Evolutionary conservation across 1,139 yeast genomes (phyloP).

Genomic region (Suhomyces ambrosiae): DNA sequence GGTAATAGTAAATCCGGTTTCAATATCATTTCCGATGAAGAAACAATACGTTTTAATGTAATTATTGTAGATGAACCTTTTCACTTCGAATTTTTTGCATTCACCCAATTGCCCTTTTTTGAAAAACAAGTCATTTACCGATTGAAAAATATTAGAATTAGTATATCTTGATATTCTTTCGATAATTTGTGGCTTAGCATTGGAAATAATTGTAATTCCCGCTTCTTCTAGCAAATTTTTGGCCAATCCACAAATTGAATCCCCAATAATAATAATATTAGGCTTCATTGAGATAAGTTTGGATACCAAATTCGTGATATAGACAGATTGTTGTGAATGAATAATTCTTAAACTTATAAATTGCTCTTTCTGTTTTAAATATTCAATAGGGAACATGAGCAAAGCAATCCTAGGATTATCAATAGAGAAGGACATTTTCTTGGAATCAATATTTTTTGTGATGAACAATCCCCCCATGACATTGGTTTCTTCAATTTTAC

Average conservation of each 20-base stretch:
- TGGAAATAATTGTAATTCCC: slow-evolving; percentile 75
- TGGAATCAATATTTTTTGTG: slow-evolving; percentile 83
- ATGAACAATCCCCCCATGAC: slow-evolving; percentile 80
- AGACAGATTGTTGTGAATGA: slow-evolving; percentile 86
- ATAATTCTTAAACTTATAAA: slow-evolving; percentile 84
- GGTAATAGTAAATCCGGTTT: slow-evolving; percentile 79
- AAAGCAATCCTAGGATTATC: slow-evolving; percentile 74
- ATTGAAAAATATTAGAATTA: slow-evolving; percentile 71
- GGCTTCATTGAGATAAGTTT: slow-evolving; percentile 79
- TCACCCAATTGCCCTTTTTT: slow-evolving; percentile 65
- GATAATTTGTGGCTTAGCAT: slow-evolving; percentile 80
- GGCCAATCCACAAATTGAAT: slow-evolving; percentile 83
- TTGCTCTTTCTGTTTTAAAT: slow-evolving; percentile 68
- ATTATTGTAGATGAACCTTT: slow-evolving; percentile 58
- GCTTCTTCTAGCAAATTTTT: slow-evolving; percentile 69
- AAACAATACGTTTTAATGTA: slow-evolving; percentile 71
- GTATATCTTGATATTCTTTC: slow-evolving; percentile 80
- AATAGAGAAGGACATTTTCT: slow-evolving; percentile 69
- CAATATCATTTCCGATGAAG: slow-evolving; percentile 74
- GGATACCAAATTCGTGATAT: slow-evolving; percentile 76
- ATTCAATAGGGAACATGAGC: slow-evolving; percentile 88
- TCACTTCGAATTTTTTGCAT: slow-evolving; percentile 72
- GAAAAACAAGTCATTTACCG: slow-evolving; percentile 50
- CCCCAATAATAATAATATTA: slow-evolving; percentile 76
- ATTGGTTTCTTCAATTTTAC: slow-evolving; percentile 58